Percentiles rank a stretch among this genome's conserved stretches.
phyloP scores from a whole-genome alignment of 345 rosid genomes.

The Cochlearia excelsa region DNA sequence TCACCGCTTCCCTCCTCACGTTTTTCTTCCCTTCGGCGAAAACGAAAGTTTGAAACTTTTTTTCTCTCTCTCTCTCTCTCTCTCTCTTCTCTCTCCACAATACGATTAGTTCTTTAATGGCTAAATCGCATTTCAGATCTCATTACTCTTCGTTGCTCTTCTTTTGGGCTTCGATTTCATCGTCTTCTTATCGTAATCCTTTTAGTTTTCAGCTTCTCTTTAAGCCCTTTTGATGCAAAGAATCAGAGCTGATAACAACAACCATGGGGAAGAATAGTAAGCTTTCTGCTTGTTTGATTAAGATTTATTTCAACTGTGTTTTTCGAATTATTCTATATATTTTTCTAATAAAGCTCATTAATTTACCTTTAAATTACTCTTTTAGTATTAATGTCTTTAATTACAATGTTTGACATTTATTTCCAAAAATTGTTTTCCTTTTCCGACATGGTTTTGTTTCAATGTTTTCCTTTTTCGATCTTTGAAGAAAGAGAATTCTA shows the following conservation, averaged over 20 bases:
- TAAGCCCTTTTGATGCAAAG: constrained; percentile 39
- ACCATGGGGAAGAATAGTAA: constrained; percentile 61
- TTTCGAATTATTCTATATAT: too few relatives aligned
- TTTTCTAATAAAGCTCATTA: too few relatives aligned
- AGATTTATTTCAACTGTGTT: too few relatives aligned
- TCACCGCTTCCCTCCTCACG: constrained; percentile 22
- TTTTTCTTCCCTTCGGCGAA: constrained; percentile 13
- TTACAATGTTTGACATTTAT: too few relatives aligned
- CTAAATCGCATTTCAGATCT: constrained; percentile 45
- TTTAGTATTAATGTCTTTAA: too few relatives aligned
- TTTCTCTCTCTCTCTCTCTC: constrained; percentile 12
- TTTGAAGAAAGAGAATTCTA: too few relatives aligned
- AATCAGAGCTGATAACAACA: constrained; percentile 18
- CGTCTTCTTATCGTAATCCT: constrained; percentile 13
- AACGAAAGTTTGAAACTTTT: constrained; percentile 30
- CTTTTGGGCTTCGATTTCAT: constrained; percentile 29
- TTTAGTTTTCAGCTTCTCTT: constrained; percentile 37
- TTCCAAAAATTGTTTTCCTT: too few relatives aligned
- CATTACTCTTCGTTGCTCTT: constrained; percentile 23
- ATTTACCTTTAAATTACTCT: too few relatives aligned
- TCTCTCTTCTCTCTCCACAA: too few relatives aligned
- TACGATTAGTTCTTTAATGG: constrained; percentile 49
- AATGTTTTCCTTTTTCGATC: too few relatives aligned
- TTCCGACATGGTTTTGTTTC: too few relatives aligned
- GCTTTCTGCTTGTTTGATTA: constrained; percentile 6